These are phyloP conservation scores for Annulohypoxylon moriforme DNA, from an alignment of 495 filamentous ascomycete species.

Conservation along the genomic window DNA sequence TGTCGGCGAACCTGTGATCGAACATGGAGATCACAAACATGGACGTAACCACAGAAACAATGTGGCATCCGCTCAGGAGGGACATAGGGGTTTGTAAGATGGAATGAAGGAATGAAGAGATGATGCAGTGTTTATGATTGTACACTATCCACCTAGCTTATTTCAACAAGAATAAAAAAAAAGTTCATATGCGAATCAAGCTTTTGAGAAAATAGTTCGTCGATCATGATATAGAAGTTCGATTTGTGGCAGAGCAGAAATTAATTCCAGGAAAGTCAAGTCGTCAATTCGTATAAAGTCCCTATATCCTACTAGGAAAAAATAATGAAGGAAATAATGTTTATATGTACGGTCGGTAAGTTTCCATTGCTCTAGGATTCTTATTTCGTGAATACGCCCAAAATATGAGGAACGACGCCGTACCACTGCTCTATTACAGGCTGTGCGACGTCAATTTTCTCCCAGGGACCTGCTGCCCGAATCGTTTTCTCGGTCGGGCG, in stretches of 20 bases:
- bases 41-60: conserved; percentile 54
- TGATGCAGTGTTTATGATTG: not conserved
- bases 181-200: no score
- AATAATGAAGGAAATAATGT: no score
- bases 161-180: not conserved
- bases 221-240: not conserved
- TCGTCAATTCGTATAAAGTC: no score
- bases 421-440: conserved; percentile 59
- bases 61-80: conserved; percentile 54
- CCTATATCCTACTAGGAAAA: no score
- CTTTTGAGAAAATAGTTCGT: not conserved
- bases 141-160: conserved; percentile 3
- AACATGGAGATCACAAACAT: conserved; percentile 52
- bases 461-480: conserved; percentile 66
- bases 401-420: conserved; percentile 64
- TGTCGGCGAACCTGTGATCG: conserved; percentile 53
- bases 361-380: not conserved
- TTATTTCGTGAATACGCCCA: conserved; percentile 64
- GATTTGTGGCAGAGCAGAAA: no score
- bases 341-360: no score
- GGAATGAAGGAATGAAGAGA: conserved; percentile 18
- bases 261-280: no score
- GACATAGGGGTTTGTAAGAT: conserved; percentile 51
- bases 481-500: conserved; percentile 67
- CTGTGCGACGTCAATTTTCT: conserved; percentile 61